phyloP scores from a whole-genome alignment of 1,139 yeast genomes.

The Debaryomyces sp. region DNA sequence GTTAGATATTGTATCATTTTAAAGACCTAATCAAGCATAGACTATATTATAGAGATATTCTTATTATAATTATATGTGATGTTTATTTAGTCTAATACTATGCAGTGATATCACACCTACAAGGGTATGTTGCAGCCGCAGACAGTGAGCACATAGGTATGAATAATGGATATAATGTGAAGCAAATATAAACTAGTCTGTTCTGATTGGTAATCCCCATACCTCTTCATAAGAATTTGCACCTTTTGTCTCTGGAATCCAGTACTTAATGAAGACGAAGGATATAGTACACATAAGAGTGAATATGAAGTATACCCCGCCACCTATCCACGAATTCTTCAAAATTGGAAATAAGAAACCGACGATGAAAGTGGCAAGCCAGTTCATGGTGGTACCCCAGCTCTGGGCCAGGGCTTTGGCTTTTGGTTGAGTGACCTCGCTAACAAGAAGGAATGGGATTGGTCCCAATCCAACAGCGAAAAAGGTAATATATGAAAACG shows the following conservation, averaged over 20 bases:
- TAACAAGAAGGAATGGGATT: conserved; percentile 85
- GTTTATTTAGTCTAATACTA: not conserved
- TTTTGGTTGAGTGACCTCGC: conserved; percentile 80
- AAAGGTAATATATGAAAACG: conserved; percentile 73
- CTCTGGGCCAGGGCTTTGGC: conserved; percentile 90
- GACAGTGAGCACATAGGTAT: not conserved
- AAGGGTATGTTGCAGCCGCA: not conserved
- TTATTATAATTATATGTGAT: not conserved
- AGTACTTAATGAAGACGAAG: conserved; percentile 45
- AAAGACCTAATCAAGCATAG: no score
- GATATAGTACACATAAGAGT: conserved; percentile 57
- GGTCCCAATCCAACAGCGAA: conserved; percentile 96
- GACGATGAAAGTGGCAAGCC: conserved; percentile 84
- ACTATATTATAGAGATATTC: no score
- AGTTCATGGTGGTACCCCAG: conserved; percentile 87
- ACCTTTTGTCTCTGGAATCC: conserved; percentile 83
- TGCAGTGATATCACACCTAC: not conserved
- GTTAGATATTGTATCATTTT: no score
- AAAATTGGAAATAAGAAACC: conserved; percentile 82
- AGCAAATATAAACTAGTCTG: not conserved
- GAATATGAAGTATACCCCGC: conserved; percentile 78
- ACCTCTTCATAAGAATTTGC: conserved; percentile 59
- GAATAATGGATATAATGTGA: not conserved
- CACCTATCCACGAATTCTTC: conserved; percentile 62
- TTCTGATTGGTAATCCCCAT: conserved; percentile 39